phyloP scores from a whole-genome alignment of 192 early-diverging fungal genomes.

The Mortierella antarctica region DNA sequence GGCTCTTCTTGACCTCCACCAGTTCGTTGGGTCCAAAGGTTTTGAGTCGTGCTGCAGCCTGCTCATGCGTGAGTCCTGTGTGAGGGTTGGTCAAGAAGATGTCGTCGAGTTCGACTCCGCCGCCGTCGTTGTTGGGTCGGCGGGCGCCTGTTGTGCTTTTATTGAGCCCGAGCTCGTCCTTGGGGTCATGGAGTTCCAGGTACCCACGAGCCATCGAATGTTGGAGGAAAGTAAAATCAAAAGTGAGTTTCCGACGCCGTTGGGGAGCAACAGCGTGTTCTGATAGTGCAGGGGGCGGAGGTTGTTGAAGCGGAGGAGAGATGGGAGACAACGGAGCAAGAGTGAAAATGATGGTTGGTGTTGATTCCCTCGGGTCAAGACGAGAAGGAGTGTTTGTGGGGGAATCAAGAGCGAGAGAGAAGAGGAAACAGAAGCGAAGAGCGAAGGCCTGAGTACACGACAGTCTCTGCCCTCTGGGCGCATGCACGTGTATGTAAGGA shows the following conservation, averaged over 20 bases:
- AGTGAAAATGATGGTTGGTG: background rate
- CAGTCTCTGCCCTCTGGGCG: background rate
- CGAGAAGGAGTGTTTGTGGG: background rate
- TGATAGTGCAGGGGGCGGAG: background rate
- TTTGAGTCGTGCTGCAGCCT: slow-evolving; percentile 60
- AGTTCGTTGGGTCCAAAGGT: slow-evolving; percentile 73
- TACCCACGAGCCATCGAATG: slow-evolving; percentile 46
- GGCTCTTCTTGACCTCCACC: slow-evolving; percentile 54
- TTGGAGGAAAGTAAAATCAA: background rate
- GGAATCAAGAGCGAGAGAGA: background rate
- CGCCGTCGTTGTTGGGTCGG: background rate
- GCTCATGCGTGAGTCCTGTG: slow-evolving; percentile 69
- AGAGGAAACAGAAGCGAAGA: background rate
- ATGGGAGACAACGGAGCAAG: background rate
- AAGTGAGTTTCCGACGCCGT: background rate
- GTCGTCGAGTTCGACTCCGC: slow-evolving; percentile 57
- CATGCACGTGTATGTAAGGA: background rate
- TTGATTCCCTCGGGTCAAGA: background rate
- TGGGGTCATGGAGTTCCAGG: slow-evolving; percentile 40
- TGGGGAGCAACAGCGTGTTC: background rate
- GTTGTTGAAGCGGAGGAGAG: background rate
- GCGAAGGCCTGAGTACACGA: background rate
- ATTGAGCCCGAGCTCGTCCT: slow-evolving; percentile 17
- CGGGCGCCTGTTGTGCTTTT: background rate
- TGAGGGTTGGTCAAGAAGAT: slow-evolving; percentile 70